Base-by-base conservation (phyloP, 371 early-diverging fungal species). In the Saksenaea oblongispora region DNA sequence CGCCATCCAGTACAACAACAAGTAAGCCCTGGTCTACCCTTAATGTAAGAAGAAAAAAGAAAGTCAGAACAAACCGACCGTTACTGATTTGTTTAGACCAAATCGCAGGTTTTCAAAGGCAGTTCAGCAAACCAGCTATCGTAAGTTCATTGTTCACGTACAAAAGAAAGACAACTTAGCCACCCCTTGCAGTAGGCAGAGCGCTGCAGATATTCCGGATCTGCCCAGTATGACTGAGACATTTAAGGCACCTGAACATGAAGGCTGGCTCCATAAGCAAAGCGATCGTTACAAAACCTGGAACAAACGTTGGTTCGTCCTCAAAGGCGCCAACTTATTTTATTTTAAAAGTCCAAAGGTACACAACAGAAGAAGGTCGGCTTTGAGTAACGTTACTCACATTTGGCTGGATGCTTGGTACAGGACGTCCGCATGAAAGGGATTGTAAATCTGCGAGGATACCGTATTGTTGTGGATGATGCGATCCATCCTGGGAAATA, bases 231-330 rank as follows among this genome's bases (percentile, higher is more conserved):
- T 47, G 51, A 66, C 65, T 36, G 63, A 59, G 11, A 53, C 61
- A 11, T 66, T 70, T 26, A 75, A 79, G 36, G 68, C 76, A 34
- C 87, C 89, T 1, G 87, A 87, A 58, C 81, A 85, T 66, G 83
- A 86, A 62, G 88, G 88, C 4, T 88, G 84, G 83, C 75, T 90
- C 27, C 79, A 85, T 65, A 89, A 89, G 61, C 87, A 87, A 64
- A 82, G 87, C 0, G 86, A 84, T 42, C 82, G 80, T 31, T 88
- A 87, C 64, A 84, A 84, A 41, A 82, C 80, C 10, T 90, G 89
- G 89, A 88, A 89, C 65, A 82, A 78, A 36, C 82, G 90, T 5
- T 90, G 85, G 85, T 90, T 86, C 66, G 86, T 88, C 31, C 72
- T 90, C 35, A 88, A 89, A 60, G 88, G 87, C 0, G 68, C 78